Conservation (phyloP, 257 asterid species). For the Ilex aquifolium region DNA sequence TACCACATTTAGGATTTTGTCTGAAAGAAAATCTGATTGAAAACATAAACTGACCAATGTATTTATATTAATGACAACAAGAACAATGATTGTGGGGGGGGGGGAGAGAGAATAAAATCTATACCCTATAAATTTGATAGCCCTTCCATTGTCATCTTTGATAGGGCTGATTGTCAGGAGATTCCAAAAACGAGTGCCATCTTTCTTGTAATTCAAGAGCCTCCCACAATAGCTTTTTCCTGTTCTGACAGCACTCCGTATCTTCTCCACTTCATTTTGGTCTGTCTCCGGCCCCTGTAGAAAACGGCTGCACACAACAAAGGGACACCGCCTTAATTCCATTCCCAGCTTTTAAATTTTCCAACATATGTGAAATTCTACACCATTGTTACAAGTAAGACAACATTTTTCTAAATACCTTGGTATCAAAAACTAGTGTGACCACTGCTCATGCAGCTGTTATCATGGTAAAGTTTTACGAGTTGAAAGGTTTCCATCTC, state of each 20-base stretch:
- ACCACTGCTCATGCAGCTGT: no score
- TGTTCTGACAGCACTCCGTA: slow-evolving; percentile 53
- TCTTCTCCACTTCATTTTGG: slow-evolving; percentile 72
- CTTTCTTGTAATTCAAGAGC: slow-evolving; percentile 89
- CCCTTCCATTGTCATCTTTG: slow-evolving; percentile 72
- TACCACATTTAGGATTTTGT: neutral
- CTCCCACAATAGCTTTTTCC: slow-evolving; percentile 94
- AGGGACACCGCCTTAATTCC: slow-evolving; percentile 18
- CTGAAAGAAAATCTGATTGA: neutral
- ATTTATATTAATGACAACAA: neutral
- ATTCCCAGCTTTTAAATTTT: slow-evolving; percentile 13
- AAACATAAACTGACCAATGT: neutral
- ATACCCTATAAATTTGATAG: slow-evolving; percentile 92
- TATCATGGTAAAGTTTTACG: no score
- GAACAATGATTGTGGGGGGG: neutral
- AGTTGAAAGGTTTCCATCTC: no score
- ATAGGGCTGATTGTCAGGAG: slow-evolving; percentile 88
- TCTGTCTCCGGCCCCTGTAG: slow-evolving; percentile 94
- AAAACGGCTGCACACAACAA: slow-evolving; percentile 79
- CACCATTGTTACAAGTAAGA: neutral
- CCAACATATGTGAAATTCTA: neutral
- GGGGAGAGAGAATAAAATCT: neutral
- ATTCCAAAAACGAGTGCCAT: slow-evolving; percentile 97
- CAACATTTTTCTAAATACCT: no score
- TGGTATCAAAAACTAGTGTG: no score